A percentile compares a stretch with the other conserved stretches of the same genome.
These are phyloP conservation scores for Solioccasus polychromus DNA, from an alignment of 768 basidiomycete genomes.

Conservation along the genomic window DNA sequence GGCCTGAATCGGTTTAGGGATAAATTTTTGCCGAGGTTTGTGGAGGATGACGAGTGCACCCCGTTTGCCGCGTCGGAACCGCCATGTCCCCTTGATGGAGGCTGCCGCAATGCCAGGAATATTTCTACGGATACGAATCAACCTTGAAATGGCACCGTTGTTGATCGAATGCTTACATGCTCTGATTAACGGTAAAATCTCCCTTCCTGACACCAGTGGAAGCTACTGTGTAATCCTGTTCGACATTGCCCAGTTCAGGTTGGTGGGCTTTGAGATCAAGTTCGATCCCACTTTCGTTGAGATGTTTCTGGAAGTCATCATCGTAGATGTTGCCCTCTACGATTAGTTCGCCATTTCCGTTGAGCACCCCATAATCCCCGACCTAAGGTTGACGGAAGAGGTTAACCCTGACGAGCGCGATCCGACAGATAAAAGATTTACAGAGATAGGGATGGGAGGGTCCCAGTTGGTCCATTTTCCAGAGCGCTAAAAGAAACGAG, in stretches of 20 bases:
- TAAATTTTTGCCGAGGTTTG: slow-evolving; percentile 18
- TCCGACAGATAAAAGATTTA: slow-evolving; percentile 8
- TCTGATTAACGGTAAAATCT: slow-evolving; percentile 10
- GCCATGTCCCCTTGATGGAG: slow-evolving; percentile 29
- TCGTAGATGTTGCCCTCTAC: slow-evolving; percentile 28
- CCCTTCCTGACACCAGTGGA: slow-evolving; percentile 17
- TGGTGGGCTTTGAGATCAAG: slow-evolving; percentile 1
- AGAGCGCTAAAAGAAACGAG: no score
- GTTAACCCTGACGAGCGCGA: background rate
- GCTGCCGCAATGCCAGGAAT: slow-evolving; percentile 20
- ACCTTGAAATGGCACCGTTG: no score
- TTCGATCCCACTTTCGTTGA: background rate
- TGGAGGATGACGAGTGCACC: slow-evolving; percentile 31
- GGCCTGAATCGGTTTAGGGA: slow-evolving; percentile 14
- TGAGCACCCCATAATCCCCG: slow-evolving; percentile 29
- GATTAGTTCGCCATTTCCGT: slow-evolving; percentile 6
- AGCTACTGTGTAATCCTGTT: slow-evolving; percentile 18
- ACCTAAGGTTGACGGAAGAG: slow-evolving; percentile 14
- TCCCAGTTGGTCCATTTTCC: slow-evolving; percentile 35
- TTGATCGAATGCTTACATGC: background rate
- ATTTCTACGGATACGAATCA: no score
- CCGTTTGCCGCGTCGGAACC: slow-evolving; percentile 18
- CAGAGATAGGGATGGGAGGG: slow-evolving; percentile 26
- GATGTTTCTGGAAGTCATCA: slow-evolving; percentile 1
- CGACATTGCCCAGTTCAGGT: slow-evolving; percentile 4